phyloP scores from a whole-genome alignment of 371 early-diverging fungal species.

The Blakeslea trispora region DNA sequence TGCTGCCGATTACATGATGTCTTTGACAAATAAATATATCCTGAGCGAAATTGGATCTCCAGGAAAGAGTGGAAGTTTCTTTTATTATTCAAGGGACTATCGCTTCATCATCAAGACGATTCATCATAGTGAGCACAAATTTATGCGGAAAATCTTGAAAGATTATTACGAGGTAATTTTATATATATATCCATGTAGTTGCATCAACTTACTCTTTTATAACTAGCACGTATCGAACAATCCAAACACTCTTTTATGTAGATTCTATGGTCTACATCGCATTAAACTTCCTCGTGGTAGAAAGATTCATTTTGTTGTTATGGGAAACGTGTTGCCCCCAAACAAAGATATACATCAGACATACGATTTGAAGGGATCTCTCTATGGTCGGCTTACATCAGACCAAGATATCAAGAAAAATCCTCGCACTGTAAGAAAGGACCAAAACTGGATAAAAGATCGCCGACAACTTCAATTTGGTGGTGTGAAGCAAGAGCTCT shows the following conservation, averaged over 20 bases:
- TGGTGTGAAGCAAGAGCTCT: constrained; percentile 70
- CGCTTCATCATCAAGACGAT: constrained; percentile 98
- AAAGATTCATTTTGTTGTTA: constrained; percentile 97
- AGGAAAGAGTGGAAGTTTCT: constrained; percentile 95
- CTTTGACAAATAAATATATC: constrained; percentile 94
- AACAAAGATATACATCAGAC: constrained; percentile 95
- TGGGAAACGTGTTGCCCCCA: constrained; percentile 97
- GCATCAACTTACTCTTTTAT: background rate
- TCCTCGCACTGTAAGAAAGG: constrained; percentile 89
- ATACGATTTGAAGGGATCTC: constrained; percentile 95
- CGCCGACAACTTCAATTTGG: constrained; percentile 79
- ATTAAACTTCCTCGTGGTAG: constrained; percentile 90
- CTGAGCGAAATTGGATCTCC: constrained; percentile 94
- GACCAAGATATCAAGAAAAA: constrained; percentile 74
- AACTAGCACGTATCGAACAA: constrained; percentile 80
- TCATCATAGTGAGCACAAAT: constrained; percentile 91
- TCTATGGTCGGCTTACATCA: constrained; percentile 80
- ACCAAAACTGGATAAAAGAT: constrained; percentile 89
- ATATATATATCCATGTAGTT: background rate
- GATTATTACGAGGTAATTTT: constrained; percentile 74
- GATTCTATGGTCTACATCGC: constrained; percentile 94
- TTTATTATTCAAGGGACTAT: constrained; percentile 96
- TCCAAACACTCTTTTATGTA: constrained; percentile 92
- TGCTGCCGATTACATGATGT: constrained; percentile 93
- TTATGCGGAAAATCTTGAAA: constrained; percentile 81